Conservation (phyloP, 768 basidiomycete genomes). For the Amyloporia xantha region DNA sequence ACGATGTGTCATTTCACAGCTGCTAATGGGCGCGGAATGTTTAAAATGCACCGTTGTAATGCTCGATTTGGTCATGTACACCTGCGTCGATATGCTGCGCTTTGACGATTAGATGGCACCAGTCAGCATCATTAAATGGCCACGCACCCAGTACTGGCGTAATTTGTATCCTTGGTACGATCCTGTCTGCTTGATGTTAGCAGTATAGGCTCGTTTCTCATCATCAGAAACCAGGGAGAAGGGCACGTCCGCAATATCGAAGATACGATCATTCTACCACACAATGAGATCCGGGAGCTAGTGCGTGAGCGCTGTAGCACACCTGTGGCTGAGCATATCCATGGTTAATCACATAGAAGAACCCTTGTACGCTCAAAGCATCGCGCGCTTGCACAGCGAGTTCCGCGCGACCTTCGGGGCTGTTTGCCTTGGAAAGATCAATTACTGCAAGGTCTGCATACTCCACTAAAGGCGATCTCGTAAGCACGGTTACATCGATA, state of each 20-base stretch:
- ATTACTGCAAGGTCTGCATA: conserved; percentile 26
- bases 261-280: no score
- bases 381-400: conserved; percentile 20
- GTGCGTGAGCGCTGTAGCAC: not conserved
- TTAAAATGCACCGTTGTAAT: no score
- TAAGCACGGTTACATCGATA: not conserved
- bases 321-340: conserved; percentile 21
- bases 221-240: conserved; percentile 27
- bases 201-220: conserved; percentile 26
- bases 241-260: conserved; percentile 30
- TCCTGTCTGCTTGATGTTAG: conserved; percentile 33
- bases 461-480: conserved; percentile 18
- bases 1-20: not conserved
- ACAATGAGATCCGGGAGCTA: conserved; percentile 20
- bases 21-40: not conserved
- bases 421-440: conserved; percentile 22
- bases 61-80: no score
- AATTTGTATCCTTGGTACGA: conserved; percentile 53
- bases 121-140: not conserved
- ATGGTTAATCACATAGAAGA: no score
- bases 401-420: conserved; percentile 21
- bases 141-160: conserved; percentile 45
- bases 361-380: no score
- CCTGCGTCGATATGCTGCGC: conserved; percentile 50
- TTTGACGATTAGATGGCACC: not conserved